Base-by-base conservation (phyloP, 2,329 filamentous ascomycete species). In the Geosmithia putterillii region DNA sequence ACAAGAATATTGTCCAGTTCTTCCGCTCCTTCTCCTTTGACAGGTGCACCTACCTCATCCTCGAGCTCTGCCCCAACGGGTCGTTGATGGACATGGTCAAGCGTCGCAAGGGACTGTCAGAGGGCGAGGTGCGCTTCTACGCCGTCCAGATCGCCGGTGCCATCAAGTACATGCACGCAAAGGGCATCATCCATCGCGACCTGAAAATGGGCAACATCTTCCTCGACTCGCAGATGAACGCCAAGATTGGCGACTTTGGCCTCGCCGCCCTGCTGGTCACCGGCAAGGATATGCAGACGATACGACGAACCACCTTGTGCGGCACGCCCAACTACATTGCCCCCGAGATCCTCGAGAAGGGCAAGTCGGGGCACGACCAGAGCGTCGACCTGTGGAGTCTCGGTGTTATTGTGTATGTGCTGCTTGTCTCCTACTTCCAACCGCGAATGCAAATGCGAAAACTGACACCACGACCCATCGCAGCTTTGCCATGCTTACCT, bases 131-230 rank as follows among this genome's bases (percentile, higher is more conserved):
- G 41, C 79, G 92, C 50, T 87, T 89, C 54, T 95, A 95, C 60
- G 83, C 92, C 47, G 80, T 98, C 36, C 92, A 98, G 62, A 88
- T 95, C 47, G 87, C 90, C 51, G 92, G 92, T 32, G 92, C 92
- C 34, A 90, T 98, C 64, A 96, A 96, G 64, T 98, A 98, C 59
- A 85, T 98, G 70, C 94, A 98, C 62, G 81, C 81, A 56, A 85
- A 94, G 58, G 92, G 90, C 50, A 94, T 98, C 48, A 95, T 96
- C 41, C 92, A 98, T 63, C 80, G 92, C 41, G 92, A 98, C 62
- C 65, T 98, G 53, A 98, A 98, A 65, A 96, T 95, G 71, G 94
- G 92, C 41, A 98, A 98, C 60, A 82, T 98, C 51, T 98, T 98
- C 56, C 72, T 98, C 42, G 92, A 98, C 60, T 78, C 79, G 43